These are phyloP conservation scores for Diatrype stigma DNA, from an alignment of 2,329 filamentous ascomycete genomes.

Conservation along the genomic window DNA sequence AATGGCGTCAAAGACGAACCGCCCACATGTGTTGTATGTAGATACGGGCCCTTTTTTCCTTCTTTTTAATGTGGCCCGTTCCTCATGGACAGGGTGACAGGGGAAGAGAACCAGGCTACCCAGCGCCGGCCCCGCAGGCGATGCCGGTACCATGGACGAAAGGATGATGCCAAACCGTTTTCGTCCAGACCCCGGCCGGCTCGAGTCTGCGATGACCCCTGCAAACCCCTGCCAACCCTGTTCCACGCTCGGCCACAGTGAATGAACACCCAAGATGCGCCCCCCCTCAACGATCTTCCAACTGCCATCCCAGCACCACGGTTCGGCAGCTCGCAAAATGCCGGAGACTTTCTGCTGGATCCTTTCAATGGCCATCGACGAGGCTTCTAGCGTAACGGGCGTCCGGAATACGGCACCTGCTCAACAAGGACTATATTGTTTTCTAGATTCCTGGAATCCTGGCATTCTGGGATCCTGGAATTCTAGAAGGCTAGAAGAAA, in stretches of 20 bases:
- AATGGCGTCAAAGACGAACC: too few relatives aligned
- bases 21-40: too few relatives aligned
- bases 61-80: too few relatives aligned
- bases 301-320: not conserved
- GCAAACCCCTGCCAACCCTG: not conserved
- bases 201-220: not conserved
- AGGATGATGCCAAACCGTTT: not conserved
- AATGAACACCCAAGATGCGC: not conserved
- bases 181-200: not conserved
- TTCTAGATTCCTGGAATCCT: too few relatives aligned
- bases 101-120: too few relatives aligned
- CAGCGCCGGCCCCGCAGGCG: not conserved
- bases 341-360: not conserved
- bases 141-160: not conserved
- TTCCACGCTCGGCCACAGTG: too few relatives aligned
- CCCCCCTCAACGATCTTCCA: not conserved
- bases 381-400: not conserved
- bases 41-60: too few relatives aligned
- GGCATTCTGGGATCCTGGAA: too few relatives aligned
- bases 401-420: not conserved
- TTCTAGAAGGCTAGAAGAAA: too few relatives aligned
- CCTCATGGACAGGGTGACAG: too few relatives aligned
- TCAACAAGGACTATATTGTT: too few relatives aligned
- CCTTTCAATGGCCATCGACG: too few relatives aligned
- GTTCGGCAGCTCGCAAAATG: not conserved